Conservation (phyloP, 495 filamentous ascomycete genomes). For the Trichoderma orchidacearum region DNA sequence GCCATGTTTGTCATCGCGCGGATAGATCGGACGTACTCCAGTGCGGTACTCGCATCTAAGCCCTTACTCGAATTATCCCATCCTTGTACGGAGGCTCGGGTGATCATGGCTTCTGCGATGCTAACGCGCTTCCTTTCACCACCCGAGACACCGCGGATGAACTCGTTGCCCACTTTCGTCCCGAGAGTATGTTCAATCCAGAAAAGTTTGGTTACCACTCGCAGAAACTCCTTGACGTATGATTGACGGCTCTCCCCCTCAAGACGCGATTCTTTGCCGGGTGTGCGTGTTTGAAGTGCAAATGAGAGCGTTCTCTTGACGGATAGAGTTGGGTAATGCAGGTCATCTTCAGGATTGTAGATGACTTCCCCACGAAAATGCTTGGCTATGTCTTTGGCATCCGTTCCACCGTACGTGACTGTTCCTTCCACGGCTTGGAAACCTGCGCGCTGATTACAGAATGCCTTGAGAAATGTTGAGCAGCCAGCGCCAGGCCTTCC, state of each 20-base stretch:
- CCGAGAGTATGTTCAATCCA: constrained; percentile 59
- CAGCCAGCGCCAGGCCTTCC: constrained; percentile 62
- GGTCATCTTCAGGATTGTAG: constrained; percentile 61
- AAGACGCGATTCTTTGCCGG: constrained; percentile 42
- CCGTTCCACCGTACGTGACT: constrained; percentile 50
- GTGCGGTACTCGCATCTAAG: constrained; percentile 32
- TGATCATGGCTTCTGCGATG: constrained; percentile 24
- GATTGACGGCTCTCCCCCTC: constrained; percentile 19
- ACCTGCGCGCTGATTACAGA: constrained; percentile 52
- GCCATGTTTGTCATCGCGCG: constrained; percentile 41
- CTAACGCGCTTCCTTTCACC: constrained; percentile 35
- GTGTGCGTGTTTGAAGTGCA: constrained; percentile 54
- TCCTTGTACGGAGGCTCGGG: constrained; percentile 19
- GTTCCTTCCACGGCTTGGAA: constrained; percentile 50
- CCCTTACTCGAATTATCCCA: constrained; percentile 40
- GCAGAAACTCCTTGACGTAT: constrained; percentile 52
- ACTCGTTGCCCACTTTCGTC: constrained; percentile 68
- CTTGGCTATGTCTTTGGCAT: constrained; percentile 30
- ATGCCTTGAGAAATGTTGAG: constrained; percentile 54
- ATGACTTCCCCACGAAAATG: constrained; percentile 31
- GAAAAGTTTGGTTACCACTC: constrained; percentile 40
- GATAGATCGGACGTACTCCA: constrained; percentile 31
- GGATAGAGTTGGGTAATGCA: constrained; percentile 61
- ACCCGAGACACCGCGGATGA: constrained; percentile 51
- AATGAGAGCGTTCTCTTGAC: constrained; percentile 59